These are phyloP conservation scores for Saturnispora kantuleensis DNA, from an alignment of 805 yeast genomes.

Conservation along the genomic window DNA sequence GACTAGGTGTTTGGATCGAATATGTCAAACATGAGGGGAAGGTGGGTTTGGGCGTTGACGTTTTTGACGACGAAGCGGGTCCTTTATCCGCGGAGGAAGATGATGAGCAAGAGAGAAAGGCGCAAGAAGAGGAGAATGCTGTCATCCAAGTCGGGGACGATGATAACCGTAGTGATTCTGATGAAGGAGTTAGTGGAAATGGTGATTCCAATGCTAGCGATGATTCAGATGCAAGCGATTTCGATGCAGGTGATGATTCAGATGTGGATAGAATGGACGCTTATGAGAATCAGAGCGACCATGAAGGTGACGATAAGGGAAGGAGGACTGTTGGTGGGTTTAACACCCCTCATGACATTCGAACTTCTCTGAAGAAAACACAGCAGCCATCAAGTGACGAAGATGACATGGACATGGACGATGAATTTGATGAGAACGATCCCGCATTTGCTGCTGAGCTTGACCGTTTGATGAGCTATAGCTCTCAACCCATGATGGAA, in stretches of 20 bases:
- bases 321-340: no score
- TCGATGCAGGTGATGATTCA: slow-evolving; percentile 3
- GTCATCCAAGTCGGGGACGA: slow-evolving; percentile 2
- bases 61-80: background rate
- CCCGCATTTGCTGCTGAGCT: slow-evolving; percentile 3
- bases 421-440: slow-evolving; percentile 1
- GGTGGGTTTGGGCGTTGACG: slow-evolving; percentile 6
- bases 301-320: background rate
- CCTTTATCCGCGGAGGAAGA: background rate
- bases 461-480: slow-evolving; percentile 2
- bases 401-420: slow-evolving; percentile 3
- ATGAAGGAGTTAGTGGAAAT: background rate
- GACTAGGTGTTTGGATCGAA: slow-evolving; percentile 4
- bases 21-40: slow-evolving; percentile 4
- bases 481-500: background rate
- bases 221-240: background rate
- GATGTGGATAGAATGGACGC: background rate
- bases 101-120: background rate
- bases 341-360: no score
- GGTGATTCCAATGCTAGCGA: background rate
- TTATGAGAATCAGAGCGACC: background rate
- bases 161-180: slow-evolving; percentile 3
- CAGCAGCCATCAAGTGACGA: background rate
- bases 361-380: no score
- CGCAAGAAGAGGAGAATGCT: background rate